Evolutionary conservation across 345 rosid genomes (phyloP).

Genomic region (Lumnitzera littorea): DNA sequence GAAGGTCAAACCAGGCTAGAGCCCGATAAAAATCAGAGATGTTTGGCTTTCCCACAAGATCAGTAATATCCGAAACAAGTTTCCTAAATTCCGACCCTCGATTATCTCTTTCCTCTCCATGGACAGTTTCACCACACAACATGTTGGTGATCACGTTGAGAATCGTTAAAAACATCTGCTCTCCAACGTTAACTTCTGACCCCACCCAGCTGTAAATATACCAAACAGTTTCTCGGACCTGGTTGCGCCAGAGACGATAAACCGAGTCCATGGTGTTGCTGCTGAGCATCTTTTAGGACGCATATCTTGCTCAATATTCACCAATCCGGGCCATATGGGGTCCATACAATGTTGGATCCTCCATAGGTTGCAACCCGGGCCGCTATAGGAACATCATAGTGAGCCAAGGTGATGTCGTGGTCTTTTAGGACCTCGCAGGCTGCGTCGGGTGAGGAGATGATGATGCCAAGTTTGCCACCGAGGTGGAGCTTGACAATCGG

Average conservation of each 20-base stretch:
- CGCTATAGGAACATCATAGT: constrained; percentile 30
- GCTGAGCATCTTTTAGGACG: constrained; percentile 43
- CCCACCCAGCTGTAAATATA: constrained; percentile 18
- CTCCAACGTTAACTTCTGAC: constrained; percentile 27
- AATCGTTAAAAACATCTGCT: constrained; percentile 30
- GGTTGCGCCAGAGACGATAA: constrained; percentile 32
- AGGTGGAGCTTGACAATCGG: constrained; percentile 40
- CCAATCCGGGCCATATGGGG: constrained; percentile 47
- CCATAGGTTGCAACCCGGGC: constrained; percentile 26
- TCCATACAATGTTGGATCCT: constrained; percentile 37
- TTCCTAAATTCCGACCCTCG: constrained; percentile 25
- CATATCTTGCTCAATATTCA: constrained; percentile 38
- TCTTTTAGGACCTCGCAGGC: constrained; percentile 43
- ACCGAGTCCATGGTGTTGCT: constrained; percentile 38
- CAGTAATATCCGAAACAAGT: constrained; percentile 23
- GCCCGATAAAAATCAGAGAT: constrained; percentile 53
- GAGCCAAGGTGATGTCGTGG: constrained; percentile 38
- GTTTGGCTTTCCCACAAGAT: constrained; percentile 28
- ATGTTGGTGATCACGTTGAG: constrained; percentile 33
- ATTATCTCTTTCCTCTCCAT: constrained; percentile 21
- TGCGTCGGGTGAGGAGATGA: constrained; percentile 26
- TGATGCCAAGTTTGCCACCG: constrained; percentile 31
- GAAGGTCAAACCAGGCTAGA: constrained; percentile 46
- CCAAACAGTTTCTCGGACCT: constrained; percentile 28
- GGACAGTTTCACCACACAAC: constrained; percentile 36